Conservation (phyloP, 2,329 filamentous ascomycete species). For the Ascocoryne sarcoides region DNA sequence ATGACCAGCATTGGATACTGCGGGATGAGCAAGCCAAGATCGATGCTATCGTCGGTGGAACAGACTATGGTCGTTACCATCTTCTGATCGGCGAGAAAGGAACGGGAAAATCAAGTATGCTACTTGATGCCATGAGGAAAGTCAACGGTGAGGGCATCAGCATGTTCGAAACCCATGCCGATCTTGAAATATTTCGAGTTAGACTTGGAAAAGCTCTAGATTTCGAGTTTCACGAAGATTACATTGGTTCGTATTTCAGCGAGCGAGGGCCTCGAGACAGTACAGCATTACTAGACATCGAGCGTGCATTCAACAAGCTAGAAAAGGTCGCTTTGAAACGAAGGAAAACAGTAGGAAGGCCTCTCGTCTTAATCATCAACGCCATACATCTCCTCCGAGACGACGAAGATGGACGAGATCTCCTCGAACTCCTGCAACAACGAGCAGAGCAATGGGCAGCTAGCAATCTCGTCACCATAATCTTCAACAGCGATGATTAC, state of each 20-base stretch:
- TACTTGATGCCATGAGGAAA: constrained; percentile 91
- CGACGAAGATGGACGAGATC: constrained; percentile 83
- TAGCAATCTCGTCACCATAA: constrained; percentile 77
- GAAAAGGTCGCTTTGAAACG: constrained; percentile 84
- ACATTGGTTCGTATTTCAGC: constrained; percentile 92
- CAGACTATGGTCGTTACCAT: constrained; percentile 73
- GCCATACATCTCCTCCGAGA: constrained; percentile 86
- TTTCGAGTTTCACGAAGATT: constrained; percentile 96
- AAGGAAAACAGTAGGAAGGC: constrained; percentile 49
- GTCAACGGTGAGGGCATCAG: constrained; percentile 80
- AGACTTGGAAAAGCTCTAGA: constrained; percentile 88
- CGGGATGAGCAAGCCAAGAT: constrained; percentile 76
- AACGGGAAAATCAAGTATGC: constrained; percentile 92
- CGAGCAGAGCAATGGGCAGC: constrained; percentile 95
- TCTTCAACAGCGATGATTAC: constrained; percentile 96
- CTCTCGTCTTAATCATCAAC: constrained; percentile 89
- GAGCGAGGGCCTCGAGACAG: constrained; percentile 88
- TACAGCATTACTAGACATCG: constrained; percentile 87
- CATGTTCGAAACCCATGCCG: constrained; percentile 94
- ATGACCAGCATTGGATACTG: constrained; percentile 62
- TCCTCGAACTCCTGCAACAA: constrained; percentile 92
- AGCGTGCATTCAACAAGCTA: constrained; percentile 92
- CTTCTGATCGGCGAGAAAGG: constrained; percentile 92
- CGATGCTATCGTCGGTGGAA: constrained; percentile 72
- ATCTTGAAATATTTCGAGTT: constrained; percentile 90